These are phyloP conservation scores for Populus ilicifolia DNA, from an alignment of 345 rosid species.

Conservation along the genomic window DNA sequence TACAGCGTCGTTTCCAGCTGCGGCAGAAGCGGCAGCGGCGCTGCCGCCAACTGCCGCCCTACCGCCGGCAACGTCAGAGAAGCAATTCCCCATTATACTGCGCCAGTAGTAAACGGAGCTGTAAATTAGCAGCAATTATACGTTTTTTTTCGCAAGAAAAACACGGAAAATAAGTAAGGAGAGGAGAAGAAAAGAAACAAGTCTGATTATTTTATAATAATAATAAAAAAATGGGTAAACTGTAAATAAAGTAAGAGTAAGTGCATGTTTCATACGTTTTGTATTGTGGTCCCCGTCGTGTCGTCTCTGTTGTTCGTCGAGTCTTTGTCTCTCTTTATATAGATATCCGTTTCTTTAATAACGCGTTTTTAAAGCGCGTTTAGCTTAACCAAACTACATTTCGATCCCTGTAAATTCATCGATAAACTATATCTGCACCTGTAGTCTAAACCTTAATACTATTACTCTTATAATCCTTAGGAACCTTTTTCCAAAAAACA, in stretches of 20 bases:
- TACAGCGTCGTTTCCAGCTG: constrained; percentile 60
- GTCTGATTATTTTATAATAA: not conserved
- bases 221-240: not conserved
- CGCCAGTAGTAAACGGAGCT: not conserved
- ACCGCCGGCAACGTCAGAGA: constrained; percentile 64
- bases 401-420: not conserved
- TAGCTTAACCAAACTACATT: not conserved
- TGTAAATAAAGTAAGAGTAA: not conserved
- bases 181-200: not conserved
- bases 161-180: not conserved
- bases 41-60: constrained; percentile 60
- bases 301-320: no score
- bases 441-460: no score
- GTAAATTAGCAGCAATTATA: not conserved
- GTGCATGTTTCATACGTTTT: not conserved
- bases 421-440: no score
- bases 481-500: no score
- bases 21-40: constrained; percentile 35
- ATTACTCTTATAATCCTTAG: not conserved
- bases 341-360: not conserved
- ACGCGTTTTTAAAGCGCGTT: not conserved
- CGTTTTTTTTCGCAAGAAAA: not conserved
- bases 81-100: constrained; percentile 74
- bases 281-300: not conserved
- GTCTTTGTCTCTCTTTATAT: no score